Conservation (phyloP, 2,329 filamentous ascomycete genomes). For the Colletotrichum musae region DNA sequence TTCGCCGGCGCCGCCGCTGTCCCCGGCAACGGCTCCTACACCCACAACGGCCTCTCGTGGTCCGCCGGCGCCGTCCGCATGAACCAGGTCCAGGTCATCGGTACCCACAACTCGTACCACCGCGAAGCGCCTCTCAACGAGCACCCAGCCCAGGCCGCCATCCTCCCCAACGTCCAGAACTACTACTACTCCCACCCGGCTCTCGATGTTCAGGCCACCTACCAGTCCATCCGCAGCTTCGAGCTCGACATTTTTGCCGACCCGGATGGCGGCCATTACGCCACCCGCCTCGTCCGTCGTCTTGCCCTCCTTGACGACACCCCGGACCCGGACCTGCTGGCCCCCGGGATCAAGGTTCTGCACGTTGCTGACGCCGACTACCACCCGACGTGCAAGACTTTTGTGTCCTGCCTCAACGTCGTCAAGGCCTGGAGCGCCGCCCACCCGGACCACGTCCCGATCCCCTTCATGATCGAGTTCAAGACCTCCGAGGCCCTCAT, state of each 20-base stretch:
- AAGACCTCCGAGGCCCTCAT: slow-evolving; percentile 53
- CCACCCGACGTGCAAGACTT: slow-evolving; percentile 60
- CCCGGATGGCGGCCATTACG: slow-evolving; percentile 62
- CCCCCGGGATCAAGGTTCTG: slow-evolving; percentile 63
- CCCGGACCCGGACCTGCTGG: slow-evolving; percentile 54
- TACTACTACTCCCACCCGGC: slow-evolving; percentile 64
- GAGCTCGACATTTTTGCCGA: slow-evolving; percentile 66
- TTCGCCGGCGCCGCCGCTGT: slow-evolving; percentile 17
- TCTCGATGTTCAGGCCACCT: slow-evolving; percentile 59
- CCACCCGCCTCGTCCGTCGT: slow-evolving; percentile 58
- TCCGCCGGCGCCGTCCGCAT: slow-evolving; percentile 54
- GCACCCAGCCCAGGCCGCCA: slow-evolving; percentile 55
- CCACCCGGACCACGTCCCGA: slow-evolving; percentile 60
- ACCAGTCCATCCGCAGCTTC: slow-evolving; percentile 62
- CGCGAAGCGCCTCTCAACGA: slow-evolving; percentile 60
- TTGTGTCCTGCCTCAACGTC: slow-evolving; percentile 58
- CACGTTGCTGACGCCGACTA: slow-evolving; percentile 66
- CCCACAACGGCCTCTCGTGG: slow-evolving; percentile 51
- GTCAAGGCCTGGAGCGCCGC: slow-evolving; percentile 61
- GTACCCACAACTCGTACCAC: slow-evolving; percentile 68
- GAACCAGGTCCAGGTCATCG: slow-evolving; percentile 66
- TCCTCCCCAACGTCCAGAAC: slow-evolving; percentile 54
- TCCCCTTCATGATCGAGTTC: slow-evolving; percentile 65
- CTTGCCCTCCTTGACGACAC: slow-evolving; percentile 55
- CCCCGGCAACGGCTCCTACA: slow-evolving; percentile 39